These are phyloP conservation scores for Candida mesenterica DNA, from an alignment of 1,139 yeast genomes.

Conservation along the genomic window DNA sequence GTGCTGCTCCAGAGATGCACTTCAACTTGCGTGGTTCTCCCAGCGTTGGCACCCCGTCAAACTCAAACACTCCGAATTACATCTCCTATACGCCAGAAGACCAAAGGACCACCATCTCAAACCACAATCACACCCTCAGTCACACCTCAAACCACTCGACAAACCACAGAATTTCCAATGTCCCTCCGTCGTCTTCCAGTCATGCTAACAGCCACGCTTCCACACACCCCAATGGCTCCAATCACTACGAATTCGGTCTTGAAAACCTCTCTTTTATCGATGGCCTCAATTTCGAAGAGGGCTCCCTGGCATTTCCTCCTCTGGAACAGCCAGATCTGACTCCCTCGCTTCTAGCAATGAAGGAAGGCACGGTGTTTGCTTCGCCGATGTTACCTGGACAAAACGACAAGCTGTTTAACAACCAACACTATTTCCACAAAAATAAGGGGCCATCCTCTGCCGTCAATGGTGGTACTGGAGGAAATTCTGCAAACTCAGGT, in stretches of 20 bases:
- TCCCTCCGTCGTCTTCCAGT: too few relatives aligned
- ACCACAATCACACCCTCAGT: too few relatives aligned
- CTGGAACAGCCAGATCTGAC: conserved; percentile 23
- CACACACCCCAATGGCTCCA: too few relatives aligned
- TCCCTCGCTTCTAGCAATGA: conserved; percentile 27
- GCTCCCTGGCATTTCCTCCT: conserved; percentile 40
- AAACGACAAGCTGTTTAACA: conserved; percentile 42
- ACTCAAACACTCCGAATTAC: background rate
- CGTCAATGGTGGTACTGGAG: background rate
- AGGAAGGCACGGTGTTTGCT: conserved; percentile 20
- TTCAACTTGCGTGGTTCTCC: background rate
- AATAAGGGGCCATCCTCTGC: conserved; percentile 7
- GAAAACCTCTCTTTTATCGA: conserved; percentile 31
- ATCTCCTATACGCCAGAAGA: background rate
- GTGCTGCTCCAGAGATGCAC: conserved; percentile 3
- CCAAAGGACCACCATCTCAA: too few relatives aligned
- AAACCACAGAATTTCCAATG: too few relatives aligned
- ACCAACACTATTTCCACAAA: conserved; percentile 44
- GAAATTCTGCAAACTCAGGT: conserved; percentile 3
- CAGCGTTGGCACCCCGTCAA: background rate
- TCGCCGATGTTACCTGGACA: conserved; percentile 48
- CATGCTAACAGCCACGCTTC: too few relatives aligned
- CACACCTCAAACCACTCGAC: too few relatives aligned
- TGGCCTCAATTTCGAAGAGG: conserved; percentile 21
- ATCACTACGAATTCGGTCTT: conserved; percentile 24